These are phyloP conservation scores for Melastoma candidum DNA, from an alignment of 441 rosid species.

Conservation along the genomic window DNA sequence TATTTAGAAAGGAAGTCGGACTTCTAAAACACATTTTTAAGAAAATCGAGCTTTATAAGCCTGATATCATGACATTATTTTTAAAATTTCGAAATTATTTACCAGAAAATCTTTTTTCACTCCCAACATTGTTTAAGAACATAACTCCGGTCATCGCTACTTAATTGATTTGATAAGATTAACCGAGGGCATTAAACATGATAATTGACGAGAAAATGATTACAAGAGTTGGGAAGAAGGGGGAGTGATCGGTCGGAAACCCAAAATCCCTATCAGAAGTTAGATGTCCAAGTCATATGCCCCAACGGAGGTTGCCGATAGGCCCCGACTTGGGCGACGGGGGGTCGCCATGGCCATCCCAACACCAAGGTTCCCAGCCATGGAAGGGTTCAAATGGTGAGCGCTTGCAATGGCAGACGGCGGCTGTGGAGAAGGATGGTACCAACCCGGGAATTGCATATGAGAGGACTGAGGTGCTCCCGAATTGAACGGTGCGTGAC, in stretches of 20 bases:
- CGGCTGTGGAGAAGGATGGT: conserved; percentile 58
- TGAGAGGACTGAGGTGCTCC: conserved; percentile 80
- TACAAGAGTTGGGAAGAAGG: too few species aligned
- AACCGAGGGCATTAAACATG: too few species aligned
- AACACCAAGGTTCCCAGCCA: conserved; percentile 72
- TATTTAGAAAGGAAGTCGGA: too few species aligned
- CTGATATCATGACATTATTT: too few species aligned
- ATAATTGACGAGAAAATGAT: too few species aligned
- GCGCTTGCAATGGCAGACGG: conserved; percentile 55
- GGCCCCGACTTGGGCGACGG: conserved; percentile 73
- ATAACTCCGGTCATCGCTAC: too few species aligned
- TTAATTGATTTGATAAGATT: too few species aligned
- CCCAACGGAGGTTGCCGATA: conserved; percentile 90
- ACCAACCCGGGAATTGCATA: conserved; percentile 80
- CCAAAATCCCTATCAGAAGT: conserved; percentile 47
- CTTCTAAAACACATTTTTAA: too few species aligned
- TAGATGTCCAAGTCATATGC: conserved; percentile 82
- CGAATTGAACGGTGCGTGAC: conserved; percentile 68
- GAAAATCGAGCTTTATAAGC: too few species aligned
- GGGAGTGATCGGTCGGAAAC: background rate
- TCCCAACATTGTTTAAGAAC: too few species aligned
- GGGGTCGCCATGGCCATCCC: conserved; percentile 54
- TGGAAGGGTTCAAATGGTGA: conserved; percentile 69
- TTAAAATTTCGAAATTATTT: too few species aligned
- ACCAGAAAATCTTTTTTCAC: too few species aligned